Conservation (phyloP, 2,329 filamentous ascomycete species). For the Dothideomycetes sp. region DNA sequence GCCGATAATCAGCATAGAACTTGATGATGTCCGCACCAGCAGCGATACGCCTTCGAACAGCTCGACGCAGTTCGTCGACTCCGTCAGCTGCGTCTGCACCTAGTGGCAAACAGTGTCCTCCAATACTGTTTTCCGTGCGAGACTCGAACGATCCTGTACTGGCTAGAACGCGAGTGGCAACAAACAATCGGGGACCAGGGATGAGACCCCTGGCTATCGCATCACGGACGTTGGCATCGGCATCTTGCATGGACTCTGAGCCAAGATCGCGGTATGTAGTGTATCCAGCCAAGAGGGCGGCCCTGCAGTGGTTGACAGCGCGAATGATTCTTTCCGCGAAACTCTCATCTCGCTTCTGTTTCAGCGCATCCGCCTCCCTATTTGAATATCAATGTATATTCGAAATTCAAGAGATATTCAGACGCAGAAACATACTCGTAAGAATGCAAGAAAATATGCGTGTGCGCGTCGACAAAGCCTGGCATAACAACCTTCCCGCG, state of each 20-base stretch:
- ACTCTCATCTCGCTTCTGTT: conserved; percentile 48
- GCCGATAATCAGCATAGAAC: too few relatives aligned
- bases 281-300: conserved; percentile 45
- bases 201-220: conserved; percentile 43
- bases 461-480: conserved; percentile 44
- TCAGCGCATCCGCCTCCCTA: conserved; percentile 27
- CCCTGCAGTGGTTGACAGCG: conserved; percentile 41
- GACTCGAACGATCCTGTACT: too few relatives aligned
- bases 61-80: too few relatives aligned
- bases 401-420: too few relatives aligned
- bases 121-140: too few relatives aligned
- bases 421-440: too few relatives aligned
- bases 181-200: conserved; percentile 45
- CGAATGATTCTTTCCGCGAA: conserved; percentile 46
- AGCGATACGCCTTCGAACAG: too few relatives aligned
- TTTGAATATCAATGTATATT: too few relatives aligned
- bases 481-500: conserved; percentile 41
- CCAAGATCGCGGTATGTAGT: conserved; percentile 49
- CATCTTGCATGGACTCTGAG: conserved; percentile 39
- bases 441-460: conserved; percentile 44
- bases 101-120: too few relatives aligned
- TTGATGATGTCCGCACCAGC: too few relatives aligned
- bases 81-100: too few relatives aligned
- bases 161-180: conserved; percentile 41
- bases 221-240: conserved; percentile 42